Evolutionary conservation across 257 asterid genomes (phyloP), one percentile per base, ranked within the genome.

Genomic region (Henckelia pumila): DNA sequence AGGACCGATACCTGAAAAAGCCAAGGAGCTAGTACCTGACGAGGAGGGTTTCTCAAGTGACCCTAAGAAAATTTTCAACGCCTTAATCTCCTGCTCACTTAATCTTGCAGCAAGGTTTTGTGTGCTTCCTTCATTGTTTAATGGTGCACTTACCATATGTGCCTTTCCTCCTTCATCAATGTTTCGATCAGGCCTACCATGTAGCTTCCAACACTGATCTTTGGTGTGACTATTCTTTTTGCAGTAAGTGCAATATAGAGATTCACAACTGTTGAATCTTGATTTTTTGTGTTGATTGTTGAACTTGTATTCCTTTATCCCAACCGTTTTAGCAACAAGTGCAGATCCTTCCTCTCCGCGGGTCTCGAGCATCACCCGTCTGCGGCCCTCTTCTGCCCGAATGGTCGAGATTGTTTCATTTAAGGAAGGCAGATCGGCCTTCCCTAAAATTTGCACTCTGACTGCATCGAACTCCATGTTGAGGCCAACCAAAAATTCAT

Each of bases 11-110:
- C 69, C 73, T 59, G 30, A 59, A 6, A n/a, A 23, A 24, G 73
- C 71, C n/a, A 64, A 40, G 8, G 67, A 65, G 28, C 63, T 28
- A 25, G 68, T 32, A n/a, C 69, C 57, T 10, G 55, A 21, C 19
- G 4, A 8, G 11, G 14, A 35, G 3, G 59, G 66, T 26, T 17
- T 59, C 25, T 24, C n/a, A 61, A 61, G 29, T 20, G n/a, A 3
- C 13, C 33, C 13, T 16, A 14, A 6, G 16, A 33, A 9, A 20
- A 22, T 20, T 44, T 22, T 56, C 17, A 58, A 8, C 40, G 11
- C 17, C 24, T 21, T 35, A 22, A 37, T 6, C 3, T 68, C 65
- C 2, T 56, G 9, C 23, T 22, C 16, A 32, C 35, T 56, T 24
- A 55, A 66, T 24, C 13, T 24, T 55, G 6, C 26, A 24, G 7